Percentiles rank a stretch among this genome's conserved stretches.
Evolutionary conservation across 2,329 filamentous ascomycete genomes (phyloP).

Genomic region (Phaeophleospora eucalypticola): DNA sequence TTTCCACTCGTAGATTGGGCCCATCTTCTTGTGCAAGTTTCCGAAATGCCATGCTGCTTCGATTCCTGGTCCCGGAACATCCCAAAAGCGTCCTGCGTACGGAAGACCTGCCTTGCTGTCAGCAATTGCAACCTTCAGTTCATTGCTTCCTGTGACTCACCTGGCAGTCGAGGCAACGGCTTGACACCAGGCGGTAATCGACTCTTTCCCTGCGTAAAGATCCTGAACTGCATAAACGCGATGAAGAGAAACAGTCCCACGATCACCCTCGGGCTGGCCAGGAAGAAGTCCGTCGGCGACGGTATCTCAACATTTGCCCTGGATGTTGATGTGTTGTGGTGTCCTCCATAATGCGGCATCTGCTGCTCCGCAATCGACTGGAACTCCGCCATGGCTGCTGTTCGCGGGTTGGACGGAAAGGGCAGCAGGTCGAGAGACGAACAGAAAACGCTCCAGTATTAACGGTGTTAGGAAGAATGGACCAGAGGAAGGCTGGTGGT

Average conservation of each 20-base stretch:
- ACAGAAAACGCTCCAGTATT: not conserved
- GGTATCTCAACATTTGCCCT: not conserved
- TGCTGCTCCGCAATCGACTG: not conserved
- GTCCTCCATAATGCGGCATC: not conserved
- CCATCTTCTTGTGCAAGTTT: constrained; percentile 32
- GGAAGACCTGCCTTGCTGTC: constrained; percentile 23
- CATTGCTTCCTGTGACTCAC: constrained; percentile 6
- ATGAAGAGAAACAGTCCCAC: constrained; percentile 6
- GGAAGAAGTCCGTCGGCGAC: not conserved
- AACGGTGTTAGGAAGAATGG: not conserved
- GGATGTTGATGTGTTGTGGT: not conserved
- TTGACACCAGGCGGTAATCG: constrained; percentile 26
- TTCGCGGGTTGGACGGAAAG: not conserved
- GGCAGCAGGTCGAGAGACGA: not conserved
- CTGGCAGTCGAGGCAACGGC: constrained; percentile 24
- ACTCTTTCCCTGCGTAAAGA: constrained; percentile 15
- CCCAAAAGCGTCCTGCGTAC: constrained; percentile 32
- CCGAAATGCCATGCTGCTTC: constrained; percentile 35
- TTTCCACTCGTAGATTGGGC: constrained; percentile 35
- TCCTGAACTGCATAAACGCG: constrained; percentile 10
- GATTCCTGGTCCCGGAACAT: constrained; percentile 31
- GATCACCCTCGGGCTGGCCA: constrained; percentile 1
- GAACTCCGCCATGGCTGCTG: not conserved
- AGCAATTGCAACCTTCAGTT: not conserved
- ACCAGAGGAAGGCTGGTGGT: not conserved